Base-by-base conservation (phyloP, 305 asterid species). In the Fraxinus angustifolia region DNA sequence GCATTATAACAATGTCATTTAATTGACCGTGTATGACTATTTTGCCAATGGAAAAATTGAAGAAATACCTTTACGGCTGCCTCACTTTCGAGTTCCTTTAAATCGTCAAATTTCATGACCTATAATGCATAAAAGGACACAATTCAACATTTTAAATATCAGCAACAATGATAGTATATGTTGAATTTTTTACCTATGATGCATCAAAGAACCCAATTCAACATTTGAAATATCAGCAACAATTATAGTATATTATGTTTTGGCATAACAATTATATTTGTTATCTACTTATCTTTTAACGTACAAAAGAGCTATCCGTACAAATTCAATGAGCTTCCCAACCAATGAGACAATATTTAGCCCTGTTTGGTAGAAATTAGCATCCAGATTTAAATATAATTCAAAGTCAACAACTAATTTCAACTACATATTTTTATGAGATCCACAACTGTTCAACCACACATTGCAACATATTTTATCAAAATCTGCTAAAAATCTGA, bases 41-140 rank as follows among this genome's bases (percentile, higher is more conserved):
- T 73, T 81, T 75, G 73, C 79, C 60, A 80, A 73, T 8, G 73
- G 74, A n/a, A 62, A 53, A 36, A 40, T n/a, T 26, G n/a, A 40
- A 30, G 34, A 73, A 83, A 72, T 91, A 94, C 99, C 99, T 96
- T 96, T 67, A 93, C 97, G 6, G 98, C 97, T 4, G 97, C 30
- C 87, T 96, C 99, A 82, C 83, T 89, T 17, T 95, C 98, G 2
- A 91, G 92, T 87, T 93, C 98, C 93, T 96, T 93, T 42, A 96
- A 88, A 87, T 96, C 99, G 73, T 93, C 97, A 85, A 92, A 94
- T 88, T 96, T 96, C 99, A 94, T 96, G 60, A 96, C 99, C 99
- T 96, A 82, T 77, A 83, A 78, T 48, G 60, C 76, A 75, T 72
- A 79, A 72, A 19, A 79, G 67, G 45, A 80, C 21, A 14, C n/a